Evolutionary conservation across 2,329 filamentous ascomycete genomes (phyloP), one percentile per base, ranked within the genome.

Genomic region (Dendrostoma leiphaemia): DNA sequence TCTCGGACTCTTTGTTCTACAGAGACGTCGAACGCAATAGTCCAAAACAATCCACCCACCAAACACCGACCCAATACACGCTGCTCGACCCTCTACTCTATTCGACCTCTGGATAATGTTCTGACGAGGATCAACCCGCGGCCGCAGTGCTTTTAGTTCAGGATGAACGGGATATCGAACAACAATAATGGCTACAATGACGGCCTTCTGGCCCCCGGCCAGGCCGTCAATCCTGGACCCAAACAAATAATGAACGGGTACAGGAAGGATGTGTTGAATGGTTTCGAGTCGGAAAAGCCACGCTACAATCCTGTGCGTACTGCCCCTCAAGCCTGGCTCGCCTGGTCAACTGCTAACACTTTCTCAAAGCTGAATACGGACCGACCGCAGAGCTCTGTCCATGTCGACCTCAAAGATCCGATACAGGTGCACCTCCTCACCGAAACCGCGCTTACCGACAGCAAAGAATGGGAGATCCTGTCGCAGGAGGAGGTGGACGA

Each of bases 341-440:
- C 46, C 48, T 43, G 13, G 48, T 23, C 13, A 34, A 40, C 26
- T 57, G 31, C 61, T 66, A 60, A 56, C 35, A 15, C 17, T 7
- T 24, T 58, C 34, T 31, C 51, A 24, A 60, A 84, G 82, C 69
- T 76, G 66, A 83, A 81, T 62, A 59, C 71, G 34, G 71, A 74
- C 28, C 76, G 77, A 48, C 74, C 77, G 10, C 80, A 81, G 59
- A 85, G 77, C 62, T 83, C 82, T 19, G 72, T 71, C 4, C 74
- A 81, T 10, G 77, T 86, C 61, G 82, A 88, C 63, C 74, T 86
- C 50, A 82, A 83, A 59, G 89, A 90, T 69, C 82, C 79, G 56
- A 89, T 99, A 41, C 88, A 91, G 63, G 86, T 96, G 68, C 95
- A 97, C 69, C 76, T 99, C 44, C 81, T 99, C 55, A 92, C 94